phyloP scores from a whole-genome alignment of 176 grass and related monocot genomes.

The Dactylis glomerata region DNA sequence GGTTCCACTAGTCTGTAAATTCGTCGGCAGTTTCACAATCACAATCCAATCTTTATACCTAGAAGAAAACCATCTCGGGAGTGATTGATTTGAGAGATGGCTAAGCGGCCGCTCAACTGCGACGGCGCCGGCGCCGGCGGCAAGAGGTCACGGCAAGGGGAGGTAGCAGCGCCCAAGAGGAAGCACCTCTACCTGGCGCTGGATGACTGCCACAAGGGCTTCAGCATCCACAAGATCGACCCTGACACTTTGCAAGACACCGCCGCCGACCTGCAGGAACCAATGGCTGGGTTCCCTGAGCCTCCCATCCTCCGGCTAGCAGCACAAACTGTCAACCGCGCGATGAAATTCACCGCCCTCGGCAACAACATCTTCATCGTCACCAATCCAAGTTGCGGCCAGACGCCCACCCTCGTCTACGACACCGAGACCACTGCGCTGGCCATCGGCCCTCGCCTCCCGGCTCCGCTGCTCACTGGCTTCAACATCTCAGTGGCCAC shows the following conservation, averaged over 20 bases:
- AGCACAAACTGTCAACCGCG: background rate
- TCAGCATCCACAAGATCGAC: background rate
- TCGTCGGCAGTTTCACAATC: too few relatives aligned
- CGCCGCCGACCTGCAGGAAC: background rate
- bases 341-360: background rate
- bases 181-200: conserved; percentile 19
- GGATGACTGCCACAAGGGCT: conserved; percentile 10
- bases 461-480: background rate
- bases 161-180: background rate
- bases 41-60: too few relatives aligned
- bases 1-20: too few relatives aligned
- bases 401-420: background rate
- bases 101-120: background rate
- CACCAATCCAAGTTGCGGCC: background rate
- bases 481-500: background rate
- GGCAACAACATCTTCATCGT: background rate
- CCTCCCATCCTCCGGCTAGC: background rate
- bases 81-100: too few relatives aligned
- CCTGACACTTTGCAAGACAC: background rate
- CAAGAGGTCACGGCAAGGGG: conserved; percentile 2
- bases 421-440: background rate
- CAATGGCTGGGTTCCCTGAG: background rate
- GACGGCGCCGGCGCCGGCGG: background rate
- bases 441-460: background rate
- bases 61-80: too few relatives aligned